phyloP scores from a whole-genome alignment of 2,329 filamentous ascomycete species.

The Penicillium sclerotigenum region DNA sequence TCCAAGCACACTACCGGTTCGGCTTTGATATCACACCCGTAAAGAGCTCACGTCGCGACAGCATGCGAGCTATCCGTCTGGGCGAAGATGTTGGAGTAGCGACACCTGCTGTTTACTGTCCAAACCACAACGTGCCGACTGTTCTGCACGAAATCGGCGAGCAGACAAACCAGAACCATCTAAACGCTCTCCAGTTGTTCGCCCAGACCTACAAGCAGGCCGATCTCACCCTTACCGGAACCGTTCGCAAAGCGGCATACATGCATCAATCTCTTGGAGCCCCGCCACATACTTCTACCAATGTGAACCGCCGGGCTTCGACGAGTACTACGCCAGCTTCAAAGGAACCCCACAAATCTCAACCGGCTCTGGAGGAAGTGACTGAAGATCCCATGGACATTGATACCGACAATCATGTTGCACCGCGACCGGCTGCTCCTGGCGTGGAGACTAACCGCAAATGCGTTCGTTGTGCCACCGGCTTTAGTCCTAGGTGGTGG shows the following conservation, averaged over 20 bases:
- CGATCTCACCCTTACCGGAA: slow-evolving; percentile 83
- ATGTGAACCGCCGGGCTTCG: slow-evolving; percentile 56
- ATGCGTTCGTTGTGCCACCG: slow-evolving; percentile 42
- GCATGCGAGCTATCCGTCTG: slow-evolving; percentile 73
- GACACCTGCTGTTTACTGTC: slow-evolving; percentile 86
- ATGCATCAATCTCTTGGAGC: slow-evolving; percentile 42
- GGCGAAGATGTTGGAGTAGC: slow-evolving; percentile 78
- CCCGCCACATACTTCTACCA: slow-evolving; percentile 25
- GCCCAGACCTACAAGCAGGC: slow-evolving; percentile 91
- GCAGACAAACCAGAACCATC: slow-evolving; percentile 64
- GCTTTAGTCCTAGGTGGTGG: slow-evolving; percentile 59
- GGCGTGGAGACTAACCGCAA: slow-evolving; percentile 27
- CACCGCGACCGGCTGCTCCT: slow-evolving; percentile 15
- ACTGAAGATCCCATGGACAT: slow-evolving; percentile 31
- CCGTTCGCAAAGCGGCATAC: slow-evolving; percentile 85
- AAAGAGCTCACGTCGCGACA: slow-evolving; percentile 82
- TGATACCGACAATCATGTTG: slow-evolving; percentile 28
- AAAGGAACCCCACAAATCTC: slow-evolving; percentile 14
- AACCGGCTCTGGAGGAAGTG: slow-evolving; percentile 20
- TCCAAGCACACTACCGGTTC: slow-evolving; percentile 74
- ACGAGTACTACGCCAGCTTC: slow-evolving; percentile 45
- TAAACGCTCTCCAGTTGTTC: slow-evolving; percentile 80
- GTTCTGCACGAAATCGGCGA: slow-evolving; percentile 78
- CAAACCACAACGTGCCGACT: slow-evolving; percentile 74
- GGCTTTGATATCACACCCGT: slow-evolving; percentile 89